Evolutionary conservation across 768 basidiomycete genomes (phyloP).

Genomic region (Cytidiella melzeri): DNA sequence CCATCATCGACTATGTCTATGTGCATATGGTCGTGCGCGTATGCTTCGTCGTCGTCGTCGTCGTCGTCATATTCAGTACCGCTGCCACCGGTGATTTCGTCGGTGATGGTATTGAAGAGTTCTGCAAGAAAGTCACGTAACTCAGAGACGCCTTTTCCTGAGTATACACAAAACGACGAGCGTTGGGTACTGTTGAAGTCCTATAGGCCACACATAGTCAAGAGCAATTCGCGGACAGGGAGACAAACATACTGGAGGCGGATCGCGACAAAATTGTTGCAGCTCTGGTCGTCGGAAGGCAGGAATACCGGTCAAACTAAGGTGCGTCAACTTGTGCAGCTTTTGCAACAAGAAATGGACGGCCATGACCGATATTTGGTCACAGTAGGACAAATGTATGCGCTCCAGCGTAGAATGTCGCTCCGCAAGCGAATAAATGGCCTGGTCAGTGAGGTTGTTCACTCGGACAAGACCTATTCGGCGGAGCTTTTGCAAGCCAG

Average conservation of each 20-base stretch:
- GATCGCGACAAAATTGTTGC: constrained; percentile 84
- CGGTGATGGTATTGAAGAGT: constrained; percentile 68
- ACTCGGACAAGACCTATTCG: constrained; percentile 95
- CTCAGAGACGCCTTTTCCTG: constrained; percentile 81
- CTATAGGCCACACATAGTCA: constrained; percentile 30
- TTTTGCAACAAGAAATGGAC: constrained; percentile 86
- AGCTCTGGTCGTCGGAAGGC: constrained; percentile 82
- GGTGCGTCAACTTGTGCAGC: constrained; percentile 87
- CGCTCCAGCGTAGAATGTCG: constrained; percentile 86
- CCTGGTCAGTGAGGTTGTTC: constrained; percentile 88
- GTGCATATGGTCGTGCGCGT: not conserved
- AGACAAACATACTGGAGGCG: constrained; percentile 62
- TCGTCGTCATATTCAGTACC: constrained; percentile 38
- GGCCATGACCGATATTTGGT: constrained; percentile 88
- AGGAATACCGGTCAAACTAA: constrained; percentile 95
- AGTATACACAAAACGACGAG: constrained; percentile 92
- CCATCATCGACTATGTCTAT: constrained; percentile 37
- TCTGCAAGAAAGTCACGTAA: constrained; percentile 76
- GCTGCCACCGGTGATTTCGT: constrained; percentile 47
- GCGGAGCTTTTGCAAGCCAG: constrained; percentile 81
- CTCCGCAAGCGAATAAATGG: constrained; percentile 82
- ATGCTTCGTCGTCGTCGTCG: constrained; percentile 23
- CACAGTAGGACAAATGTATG: constrained; percentile 96
- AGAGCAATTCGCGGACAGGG: not conserved
- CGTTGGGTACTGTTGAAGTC: constrained; percentile 91